Evolutionary conservation across 768 basidiomycete genomes (phyloP), one percentile per base, ranked within the genome.

Genomic region (Kockovaella imperatae): DNA sequence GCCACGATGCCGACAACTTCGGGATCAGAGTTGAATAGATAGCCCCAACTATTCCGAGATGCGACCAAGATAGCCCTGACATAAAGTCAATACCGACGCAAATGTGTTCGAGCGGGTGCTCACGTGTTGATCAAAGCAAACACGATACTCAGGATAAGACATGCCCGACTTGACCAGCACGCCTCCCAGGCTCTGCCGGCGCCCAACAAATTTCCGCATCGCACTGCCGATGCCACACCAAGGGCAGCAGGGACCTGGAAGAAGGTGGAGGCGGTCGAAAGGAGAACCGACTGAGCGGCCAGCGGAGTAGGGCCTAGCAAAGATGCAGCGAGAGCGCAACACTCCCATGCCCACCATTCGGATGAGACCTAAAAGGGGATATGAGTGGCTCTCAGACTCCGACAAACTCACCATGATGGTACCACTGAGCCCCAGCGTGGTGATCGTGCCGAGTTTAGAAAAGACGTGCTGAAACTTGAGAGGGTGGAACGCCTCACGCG

Each of bases 331-430:
- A 59, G 57, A 24, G 56, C 60, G 41, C 25, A 77, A 70, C 70
- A 77, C 71, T 95, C 90, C 93, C 93, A 93, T 31, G 84, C 83
- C 89, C 91, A 96, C 93, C 91, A 97, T 70, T 95, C 93, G 3
- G 80, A 82, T 1, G 86, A 87, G 3, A 66, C 38, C 63, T 65
- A 35, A 7, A 6, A 24, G 23, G 28, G 25, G n/a, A 38, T 25
- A 30, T n/a, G 14, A 21, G 17, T 25, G 11, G 20, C 11, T 40
- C 10, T 39, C 38, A 39, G 14, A 10, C 14, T 26, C 3, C 13
- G 14, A 5, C 25, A 11, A 4, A 50, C 63, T 36, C 23, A 70
- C 64, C 65, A 67, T 66, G 52, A 70, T 67, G 0, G 69, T 87
- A 0, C 93, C 90, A 8, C 86, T 85, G 3, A 91, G 59, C 30